Evolutionary conservation across 768 basidiomycete genomes (phyloP).

Genomic region (Macrolepiota fuliginosa): DNA sequence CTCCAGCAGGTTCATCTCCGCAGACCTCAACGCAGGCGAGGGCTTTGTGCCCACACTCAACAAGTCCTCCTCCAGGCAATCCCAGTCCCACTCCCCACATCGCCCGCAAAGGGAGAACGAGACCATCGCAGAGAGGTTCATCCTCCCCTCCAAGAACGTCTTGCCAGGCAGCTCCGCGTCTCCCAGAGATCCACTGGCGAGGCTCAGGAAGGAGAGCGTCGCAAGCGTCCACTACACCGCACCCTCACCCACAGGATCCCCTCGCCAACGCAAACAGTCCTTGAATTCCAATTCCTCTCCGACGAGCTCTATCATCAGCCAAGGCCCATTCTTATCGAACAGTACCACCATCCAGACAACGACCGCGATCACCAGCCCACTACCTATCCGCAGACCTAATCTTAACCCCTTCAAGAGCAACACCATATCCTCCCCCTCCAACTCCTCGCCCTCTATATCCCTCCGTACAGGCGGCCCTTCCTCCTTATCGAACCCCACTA

Average conservation of each 20-base stretch:
- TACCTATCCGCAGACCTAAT: constrained; percentile 30
- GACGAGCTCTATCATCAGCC: constrained; percentile 20
- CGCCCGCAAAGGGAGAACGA: constrained; percentile 11
- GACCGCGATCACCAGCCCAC: constrained; percentile 26
- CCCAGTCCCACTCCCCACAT: constrained; percentile 14
- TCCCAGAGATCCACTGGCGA: constrained; percentile 12
- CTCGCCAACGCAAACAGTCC: constrained; percentile 51
- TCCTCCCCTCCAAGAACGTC: constrained; percentile 31
- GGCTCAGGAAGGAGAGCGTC: constrained; percentile 5
- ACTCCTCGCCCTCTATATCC: constrained; percentile 32
- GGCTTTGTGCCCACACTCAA: constrained; percentile 73
- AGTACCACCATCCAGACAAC: constrained; percentile 22
- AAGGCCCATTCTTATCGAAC: constrained; percentile 3
- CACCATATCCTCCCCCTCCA: constrained; percentile 30
- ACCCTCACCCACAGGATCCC: constrained; percentile 16
- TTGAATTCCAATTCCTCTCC: constrained; percentile 33
- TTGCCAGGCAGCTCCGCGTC: constrained; percentile 16
- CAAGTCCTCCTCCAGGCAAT: constrained; percentile 36
- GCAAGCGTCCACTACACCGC: constrained; percentile 7
- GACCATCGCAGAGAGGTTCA: constrained; percentile 33
- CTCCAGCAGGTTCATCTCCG: constrained; percentile 68
- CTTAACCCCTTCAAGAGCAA: constrained; percentile 39
- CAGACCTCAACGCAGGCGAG: constrained; percentile 42
- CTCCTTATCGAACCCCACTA: constrained; percentile 6
- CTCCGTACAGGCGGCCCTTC: constrained; percentile 23